These are phyloP conservation scores for Claviceps sp. DNA, from an alignment of 2,329 filamentous ascomycete species.

Conservation along the genomic window DNA sequence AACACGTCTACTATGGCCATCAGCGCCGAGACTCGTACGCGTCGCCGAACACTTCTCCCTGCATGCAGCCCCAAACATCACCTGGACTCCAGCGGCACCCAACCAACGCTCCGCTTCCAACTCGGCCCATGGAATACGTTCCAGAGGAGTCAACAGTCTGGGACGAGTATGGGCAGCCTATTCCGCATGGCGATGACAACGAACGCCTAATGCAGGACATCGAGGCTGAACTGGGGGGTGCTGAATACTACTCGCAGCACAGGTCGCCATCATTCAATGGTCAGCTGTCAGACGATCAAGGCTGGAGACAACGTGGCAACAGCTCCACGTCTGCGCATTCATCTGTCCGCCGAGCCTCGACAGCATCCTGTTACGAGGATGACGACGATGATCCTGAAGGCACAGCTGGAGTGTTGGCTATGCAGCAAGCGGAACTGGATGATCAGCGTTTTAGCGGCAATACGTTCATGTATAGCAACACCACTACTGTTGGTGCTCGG, in stretches of 20 bases:
- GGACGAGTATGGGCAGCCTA: constrained; percentile 21
- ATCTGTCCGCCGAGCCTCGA: constrained; percentile 6
- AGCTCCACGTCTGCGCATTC: constrained; percentile 36
- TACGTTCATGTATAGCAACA: constrained; percentile 16
- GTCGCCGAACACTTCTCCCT: constrained; percentile 34
- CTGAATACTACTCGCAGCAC: constrained; percentile 17
- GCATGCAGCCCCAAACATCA: constrained; percentile 26
- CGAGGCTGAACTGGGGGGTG: constrained; percentile 36
- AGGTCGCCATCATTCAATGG: constrained; percentile 32
- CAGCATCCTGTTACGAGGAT: constrained; percentile 10
- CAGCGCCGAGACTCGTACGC: constrained; percentile 36
- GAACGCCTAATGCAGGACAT: constrained; percentile 43
- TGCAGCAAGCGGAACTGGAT: constrained; percentile 75
- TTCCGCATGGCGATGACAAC: constrained; percentile 16
- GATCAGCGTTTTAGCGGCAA: constrained; percentile 35
- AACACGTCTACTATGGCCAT: constrained; percentile 30
- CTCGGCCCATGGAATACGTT: constrained; percentile 32
- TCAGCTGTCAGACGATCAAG: constrained; percentile 31
- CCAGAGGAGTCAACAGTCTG: constrained; percentile 30
- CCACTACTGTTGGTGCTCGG: neutral
- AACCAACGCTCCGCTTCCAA: constrained; percentile 47
- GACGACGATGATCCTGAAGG: constrained; percentile 76
- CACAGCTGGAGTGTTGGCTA: constrained; percentile 67
- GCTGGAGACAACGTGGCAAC: constrained; percentile 34
- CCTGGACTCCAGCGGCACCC: constrained; percentile 42